Percentiles rank a stretch among this genome's conserved stretches.
These are phyloP conservation scores for Dendrocalamus sinicus DNA, from an alignment of 176 grass and related monocot species.

Conservation along the genomic window DNA sequence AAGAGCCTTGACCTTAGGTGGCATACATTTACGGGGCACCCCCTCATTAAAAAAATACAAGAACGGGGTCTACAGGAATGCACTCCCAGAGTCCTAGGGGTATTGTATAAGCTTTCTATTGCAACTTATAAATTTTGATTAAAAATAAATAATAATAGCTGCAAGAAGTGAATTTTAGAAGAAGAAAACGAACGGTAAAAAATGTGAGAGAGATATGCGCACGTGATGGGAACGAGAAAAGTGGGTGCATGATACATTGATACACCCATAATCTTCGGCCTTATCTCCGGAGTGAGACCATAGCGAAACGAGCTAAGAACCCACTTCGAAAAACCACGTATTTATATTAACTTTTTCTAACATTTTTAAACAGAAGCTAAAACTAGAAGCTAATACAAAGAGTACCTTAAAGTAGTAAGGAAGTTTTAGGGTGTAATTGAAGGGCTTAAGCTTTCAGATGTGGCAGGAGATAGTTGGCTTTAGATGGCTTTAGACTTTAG, in stretches of 20 bases:
- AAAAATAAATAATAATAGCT: too few species aligned
- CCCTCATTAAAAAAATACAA: conserved; percentile 14
- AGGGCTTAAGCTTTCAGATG: background rate
- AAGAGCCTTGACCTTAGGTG: conserved; percentile 54
- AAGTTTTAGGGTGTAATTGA: conserved; percentile 2
- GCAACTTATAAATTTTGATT: too few species aligned
- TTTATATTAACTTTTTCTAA: too few species aligned
- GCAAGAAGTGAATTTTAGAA: too few species aligned
- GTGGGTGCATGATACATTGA: too few species aligned
- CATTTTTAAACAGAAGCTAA: too few species aligned
- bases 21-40: conserved; percentile 22
- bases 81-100: conserved; percentile 22
- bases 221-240: too few species aligned
- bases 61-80: background rate
- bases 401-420: background rate
- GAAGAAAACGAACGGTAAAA: too few species aligned
- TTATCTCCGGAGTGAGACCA: too few species aligned
- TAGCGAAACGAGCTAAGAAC: too few species aligned
- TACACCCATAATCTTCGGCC: rapidly evolving
- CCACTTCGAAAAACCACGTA: rapidly evolving
- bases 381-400: too few species aligned
- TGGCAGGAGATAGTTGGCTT: background rate
- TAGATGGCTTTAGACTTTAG: background rate
- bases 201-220: rapidly evolving
- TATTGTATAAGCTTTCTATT: too few species aligned